phyloP scores from a whole-genome alignment of 2,329 filamentous ascomycete genomes.

The Metarhizium rileyi region DNA sequence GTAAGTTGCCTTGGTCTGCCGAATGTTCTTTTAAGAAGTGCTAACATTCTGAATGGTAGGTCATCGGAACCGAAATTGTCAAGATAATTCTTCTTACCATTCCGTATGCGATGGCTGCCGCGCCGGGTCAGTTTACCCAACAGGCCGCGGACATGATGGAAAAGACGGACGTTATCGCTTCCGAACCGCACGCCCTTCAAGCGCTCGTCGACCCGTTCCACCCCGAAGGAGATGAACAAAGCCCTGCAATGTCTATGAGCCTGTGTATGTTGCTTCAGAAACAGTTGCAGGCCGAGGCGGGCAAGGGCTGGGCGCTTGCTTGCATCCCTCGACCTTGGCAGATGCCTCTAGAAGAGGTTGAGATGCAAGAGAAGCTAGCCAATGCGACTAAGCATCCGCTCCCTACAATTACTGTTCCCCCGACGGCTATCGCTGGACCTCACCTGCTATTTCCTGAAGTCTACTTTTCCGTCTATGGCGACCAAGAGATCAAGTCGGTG shows the following conservation, averaged over 20 bases:
- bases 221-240: slow-evolving; percentile 51
- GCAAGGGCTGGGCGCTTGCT: slow-evolving; percentile 63
- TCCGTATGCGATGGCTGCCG: slow-evolving; percentile 75
- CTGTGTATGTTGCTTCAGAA: slow-evolving; percentile 74
- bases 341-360: slow-evolving; percentile 50
- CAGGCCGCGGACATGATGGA: slow-evolving; percentile 74
- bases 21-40: background rate
- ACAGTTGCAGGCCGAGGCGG: slow-evolving; percentile 71
- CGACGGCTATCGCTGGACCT: slow-evolving; percentile 62
- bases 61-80: slow-evolving; percentile 74
- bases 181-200: slow-evolving; percentile 77
- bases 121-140: slow-evolving; percentile 58
- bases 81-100: slow-evolving; percentile 95
- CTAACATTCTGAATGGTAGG: slow-evolving; percentile 29
- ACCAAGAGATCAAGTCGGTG: slow-evolving; percentile 83
- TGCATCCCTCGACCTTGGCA: slow-evolving; percentile 61
- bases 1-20: slow-evolving; percentile 39
- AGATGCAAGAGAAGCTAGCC: slow-evolving; percentile 49
- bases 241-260: slow-evolving; percentile 54
- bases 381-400: slow-evolving; percentile 64
- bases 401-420: slow-evolving; percentile 66
- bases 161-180: slow-evolving; percentile 91
- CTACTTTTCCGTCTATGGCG: slow-evolving; percentile 83
- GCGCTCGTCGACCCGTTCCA: slow-evolving; percentile 79
- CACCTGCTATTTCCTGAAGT: slow-evolving; percentile 82